Percentiles rank a stretch among this genome's conserved stretches.
Conservation (phyloP, 148 eudicot genomes). For the Diospyros lotus region DNA sequence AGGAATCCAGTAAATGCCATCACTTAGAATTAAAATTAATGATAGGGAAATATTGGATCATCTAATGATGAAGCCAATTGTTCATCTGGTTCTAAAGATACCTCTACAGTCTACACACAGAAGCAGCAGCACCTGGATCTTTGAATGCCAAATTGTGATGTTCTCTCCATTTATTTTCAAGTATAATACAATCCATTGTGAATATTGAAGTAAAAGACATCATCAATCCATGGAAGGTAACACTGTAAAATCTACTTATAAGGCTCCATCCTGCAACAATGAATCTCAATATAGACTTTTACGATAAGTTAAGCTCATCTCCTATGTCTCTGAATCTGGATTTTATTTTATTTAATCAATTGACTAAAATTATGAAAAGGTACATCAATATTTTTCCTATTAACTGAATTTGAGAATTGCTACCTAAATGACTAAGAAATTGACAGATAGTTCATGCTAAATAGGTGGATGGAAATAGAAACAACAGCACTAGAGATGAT, state of each 20-base stretch:
- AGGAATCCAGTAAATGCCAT: background rate
- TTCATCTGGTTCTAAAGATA: too few species aligned
- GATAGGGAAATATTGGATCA: too few species aligned
- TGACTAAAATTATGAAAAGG: too few species aligned
- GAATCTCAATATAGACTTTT: background rate
- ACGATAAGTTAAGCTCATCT: background rate
- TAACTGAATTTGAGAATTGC: too few species aligned
- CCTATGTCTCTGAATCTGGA: background rate
- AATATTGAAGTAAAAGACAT: background rate
- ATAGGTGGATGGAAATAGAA: background rate
- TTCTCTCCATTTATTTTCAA: too few species aligned
- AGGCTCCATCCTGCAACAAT: background rate
- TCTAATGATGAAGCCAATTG: too few species aligned
- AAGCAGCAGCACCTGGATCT: background rate
- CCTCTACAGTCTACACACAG: background rate
- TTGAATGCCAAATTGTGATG: background rate
- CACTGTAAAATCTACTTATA: background rate
- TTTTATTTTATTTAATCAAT: background rate
- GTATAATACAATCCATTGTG: too few species aligned
- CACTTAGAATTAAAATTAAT: too few species aligned
- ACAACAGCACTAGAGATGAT: background rate
- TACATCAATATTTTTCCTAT: too few species aligned
- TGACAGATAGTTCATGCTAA: too few species aligned
- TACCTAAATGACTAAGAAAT: too few species aligned
- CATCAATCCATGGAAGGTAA: background rate